Percentiles rank a stretch among this genome's conserved stretches.
These are phyloP conservation scores for Ustilago xerochloae DNA, from an alignment of 1,284 basidiomycete genomes.

Conservation along the genomic window DNA sequence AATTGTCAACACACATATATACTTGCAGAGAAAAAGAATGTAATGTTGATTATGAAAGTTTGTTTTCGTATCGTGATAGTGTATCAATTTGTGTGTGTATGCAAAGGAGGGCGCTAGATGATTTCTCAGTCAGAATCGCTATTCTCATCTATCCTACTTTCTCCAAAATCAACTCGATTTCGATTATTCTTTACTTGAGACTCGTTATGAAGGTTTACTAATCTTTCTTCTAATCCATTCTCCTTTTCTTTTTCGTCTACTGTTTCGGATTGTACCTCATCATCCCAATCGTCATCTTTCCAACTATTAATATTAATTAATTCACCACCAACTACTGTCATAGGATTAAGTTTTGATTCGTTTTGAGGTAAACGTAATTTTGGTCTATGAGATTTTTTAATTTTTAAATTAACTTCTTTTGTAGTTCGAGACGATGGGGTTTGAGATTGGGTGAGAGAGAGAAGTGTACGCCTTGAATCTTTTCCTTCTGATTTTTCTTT, in stretches of 20 bases:
- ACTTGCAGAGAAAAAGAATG: background rate
- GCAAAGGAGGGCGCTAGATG: constrained; percentile 8
- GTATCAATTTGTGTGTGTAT: background rate
- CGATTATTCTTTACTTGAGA: background rate
- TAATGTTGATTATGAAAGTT: background rate
- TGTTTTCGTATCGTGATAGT: background rate
- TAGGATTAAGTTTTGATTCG: background rate
- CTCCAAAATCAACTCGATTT: background rate
- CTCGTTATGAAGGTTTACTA: constrained; percentile 7
- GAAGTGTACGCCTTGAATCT: constrained; percentile 27
- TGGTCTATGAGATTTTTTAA: constrained; percentile 32
- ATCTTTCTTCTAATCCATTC: background rate
- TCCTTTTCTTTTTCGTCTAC: background rate
- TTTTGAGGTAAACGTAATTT: constrained; percentile 28
- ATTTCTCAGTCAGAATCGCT: constrained; percentile 40
- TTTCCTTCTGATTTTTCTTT: background rate
- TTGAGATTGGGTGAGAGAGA: constrained; percentile 7
- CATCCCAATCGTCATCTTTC: constrained; percentile 29
- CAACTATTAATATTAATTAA: constrained; percentile 31
- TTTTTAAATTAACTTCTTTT: constrained; percentile 6
- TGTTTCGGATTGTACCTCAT: constrained; percentile 13
- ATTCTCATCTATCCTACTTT: background rate
- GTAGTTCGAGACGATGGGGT: background rate
- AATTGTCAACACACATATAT: background rate
- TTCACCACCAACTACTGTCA: constrained; percentile 28